Conservation (phyloP, 768 basidiomycete genomes). For the Aureoboletus auriporus region DNA sequence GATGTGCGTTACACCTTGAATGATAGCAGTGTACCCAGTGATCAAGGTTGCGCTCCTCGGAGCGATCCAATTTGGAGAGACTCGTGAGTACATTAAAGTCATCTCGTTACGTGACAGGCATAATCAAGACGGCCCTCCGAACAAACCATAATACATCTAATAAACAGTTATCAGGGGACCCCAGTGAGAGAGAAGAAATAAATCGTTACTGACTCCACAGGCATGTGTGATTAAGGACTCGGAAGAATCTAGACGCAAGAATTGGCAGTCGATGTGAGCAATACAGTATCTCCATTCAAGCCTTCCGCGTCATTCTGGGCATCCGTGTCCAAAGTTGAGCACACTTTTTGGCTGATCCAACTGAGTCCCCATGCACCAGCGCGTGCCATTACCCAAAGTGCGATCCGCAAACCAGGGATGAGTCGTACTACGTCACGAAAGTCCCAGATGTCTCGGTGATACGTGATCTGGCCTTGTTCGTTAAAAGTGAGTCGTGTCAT, state of each 20-base stretch:
- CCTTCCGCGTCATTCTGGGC: neutral
- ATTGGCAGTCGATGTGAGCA: constrained; percentile 10
- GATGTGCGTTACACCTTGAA: neutral
- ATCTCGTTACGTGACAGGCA: constrained; percentile 8
- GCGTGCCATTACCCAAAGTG: constrained; percentile 67
- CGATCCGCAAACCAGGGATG: constrained; percentile 61
- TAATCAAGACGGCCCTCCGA: constrained; percentile 1
- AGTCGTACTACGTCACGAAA: constrained; percentile 72
- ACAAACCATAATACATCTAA: neutral
- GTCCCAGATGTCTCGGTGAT: constrained; percentile 82
- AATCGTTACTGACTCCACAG: neutral
- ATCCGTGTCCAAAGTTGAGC: constrained; percentile 5
- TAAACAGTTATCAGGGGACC: neutral
- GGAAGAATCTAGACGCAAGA: constrained; percentile 8
- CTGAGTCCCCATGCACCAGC: constrained; percentile 56
- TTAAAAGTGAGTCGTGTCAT: constrained; percentile 75
- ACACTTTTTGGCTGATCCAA: constrained; percentile 26
- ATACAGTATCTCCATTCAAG: constrained; percentile 4
- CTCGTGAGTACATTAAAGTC: constrained; percentile 7
- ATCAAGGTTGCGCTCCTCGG: neutral
- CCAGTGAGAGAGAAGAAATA: neutral
- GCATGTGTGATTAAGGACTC: neutral
- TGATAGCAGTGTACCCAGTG: neutral
- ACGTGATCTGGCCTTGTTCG: constrained; percentile 75
- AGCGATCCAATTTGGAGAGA: neutral